Evolutionary conservation across 805 yeast genomes (phyloP).

Genomic region (Saccharomyces mikatae): DNA sequence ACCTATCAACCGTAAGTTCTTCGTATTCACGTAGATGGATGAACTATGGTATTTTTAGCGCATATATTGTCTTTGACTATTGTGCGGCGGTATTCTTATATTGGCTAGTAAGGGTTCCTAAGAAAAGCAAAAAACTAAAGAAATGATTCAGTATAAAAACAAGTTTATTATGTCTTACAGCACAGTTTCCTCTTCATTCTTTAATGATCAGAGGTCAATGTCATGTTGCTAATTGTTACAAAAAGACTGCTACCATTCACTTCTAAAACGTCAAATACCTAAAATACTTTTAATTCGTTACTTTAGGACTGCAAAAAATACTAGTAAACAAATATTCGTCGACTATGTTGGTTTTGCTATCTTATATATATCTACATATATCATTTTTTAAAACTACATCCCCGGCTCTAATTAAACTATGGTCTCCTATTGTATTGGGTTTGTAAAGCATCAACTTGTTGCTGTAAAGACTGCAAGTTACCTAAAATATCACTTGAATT

Average conservation of each 20-base stretch:
- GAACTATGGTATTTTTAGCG: constrained; percentile 45
- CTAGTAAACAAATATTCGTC: not conserved
- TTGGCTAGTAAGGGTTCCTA: constrained; percentile 68
- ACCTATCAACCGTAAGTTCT: constrained; percentile 38
- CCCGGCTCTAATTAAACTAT: not conserved
- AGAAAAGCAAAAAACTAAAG: constrained; percentile 35
- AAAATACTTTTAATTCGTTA: not conserved
- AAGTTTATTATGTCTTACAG: not conserved
- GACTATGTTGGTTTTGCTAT: not conserved
- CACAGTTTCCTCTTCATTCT: not conserved
- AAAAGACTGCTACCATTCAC: too few species aligned
- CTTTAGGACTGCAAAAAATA: not conserved
- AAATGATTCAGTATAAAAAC: not conserved
- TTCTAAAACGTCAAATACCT: too few species aligned
- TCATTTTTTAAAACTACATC: not conserved
- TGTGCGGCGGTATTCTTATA: constrained; percentile 37
- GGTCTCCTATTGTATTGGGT: constrained; percentile 16
- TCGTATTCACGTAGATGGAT: constrained; percentile 38
- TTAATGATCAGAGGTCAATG: not conserved
- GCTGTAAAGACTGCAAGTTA: constrained; percentile 58
- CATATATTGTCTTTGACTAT: constrained; percentile 38
- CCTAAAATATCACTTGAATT: constrained; percentile 44
- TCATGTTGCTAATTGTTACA: not conserved
- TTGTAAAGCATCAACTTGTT: constrained; percentile 54
- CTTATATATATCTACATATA: not conserved